Conservation (phyloP, 306 rosid genomes). For the Lathyrus sativus region DNA sequence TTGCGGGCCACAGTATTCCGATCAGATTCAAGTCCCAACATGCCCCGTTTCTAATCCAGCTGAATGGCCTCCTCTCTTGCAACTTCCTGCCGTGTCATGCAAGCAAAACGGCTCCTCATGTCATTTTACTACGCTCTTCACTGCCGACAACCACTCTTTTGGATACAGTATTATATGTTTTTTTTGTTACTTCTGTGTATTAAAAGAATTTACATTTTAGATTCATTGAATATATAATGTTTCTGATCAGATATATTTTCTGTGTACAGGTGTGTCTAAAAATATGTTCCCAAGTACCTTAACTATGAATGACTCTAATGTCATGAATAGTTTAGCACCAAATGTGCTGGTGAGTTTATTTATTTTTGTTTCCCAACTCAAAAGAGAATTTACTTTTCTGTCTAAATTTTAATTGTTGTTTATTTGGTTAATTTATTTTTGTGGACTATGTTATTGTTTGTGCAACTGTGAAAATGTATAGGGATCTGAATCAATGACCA, state of each 20-base stretch:
- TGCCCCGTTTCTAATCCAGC: slow-evolving; percentile 61
- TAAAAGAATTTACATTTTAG: too few species aligned
- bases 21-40: slow-evolving; percentile 37
- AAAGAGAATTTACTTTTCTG: neutral
- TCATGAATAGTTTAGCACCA: slow-evolving; percentile 44
- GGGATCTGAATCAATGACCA: slow-evolving; percentile 64
- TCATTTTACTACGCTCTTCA: slow-evolving; percentile 56
- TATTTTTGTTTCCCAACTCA: neutral
- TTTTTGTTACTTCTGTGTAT: too few species aligned
- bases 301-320: slow-evolving; percentile 38
- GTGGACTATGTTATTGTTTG: slow-evolving; percentile 17
- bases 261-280: slow-evolving; percentile 54
- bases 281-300: slow-evolving; percentile 51
- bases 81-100: slow-evolving; percentile 34
- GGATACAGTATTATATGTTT: slow-evolving; percentile 34
- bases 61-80: slow-evolving; percentile 82
- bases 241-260: neutral
- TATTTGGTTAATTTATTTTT: slow-evolving; percentile 1
- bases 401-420: neutral
- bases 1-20: slow-evolving; percentile 66
- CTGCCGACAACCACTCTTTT: slow-evolving; percentile 63
- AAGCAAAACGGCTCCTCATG: slow-evolving; percentile 2
- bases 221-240: too few species aligned
- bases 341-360: slow-evolving; percentile 54
- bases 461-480: slow-evolving; percentile 41